Base-by-base conservation (phyloP, 1,284 basidiomycete genomes). In the Apiotrichum siamense region DNA sequence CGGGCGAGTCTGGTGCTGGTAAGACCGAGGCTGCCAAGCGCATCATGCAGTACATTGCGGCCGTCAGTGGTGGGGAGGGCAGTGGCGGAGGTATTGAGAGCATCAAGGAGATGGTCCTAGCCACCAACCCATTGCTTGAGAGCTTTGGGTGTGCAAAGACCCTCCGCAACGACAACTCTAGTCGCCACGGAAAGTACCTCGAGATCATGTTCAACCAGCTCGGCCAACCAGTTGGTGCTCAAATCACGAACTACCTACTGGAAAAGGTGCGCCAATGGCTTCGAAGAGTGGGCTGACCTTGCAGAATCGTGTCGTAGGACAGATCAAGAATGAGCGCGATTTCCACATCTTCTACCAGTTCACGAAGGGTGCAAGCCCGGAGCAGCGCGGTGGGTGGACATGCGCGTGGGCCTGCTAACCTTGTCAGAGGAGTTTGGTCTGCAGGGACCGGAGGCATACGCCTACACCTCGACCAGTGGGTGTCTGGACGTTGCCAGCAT, bases 331-430 rank as follows among this genome's bases (percentile, higher is more conserved):
- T 63, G 96, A 99, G 75, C 83, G 96, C 56, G 90, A 96, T 73
- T 99, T 99, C 74, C 96, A 99, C 72, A 96, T 99, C 59, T 98
- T 99, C 78, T 99, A 98, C 75, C 96, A 99, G 72, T 94, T 98
- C 73, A 97, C 96, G 37, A 98, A 97, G 73, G 92, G 86, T 7
- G 96, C 96, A 5, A 84, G 86, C 6, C 79, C 85, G 40, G 86
- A 85, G 48, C 90, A 97, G 74, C 82, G 91, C 73, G 88, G 89
- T 88, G 47, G 24, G 77, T 63, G 63, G 9, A 10, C 15, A 20
- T 12, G 27, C 12, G 26, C 27, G 33, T 24, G 10, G 21, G 1
- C 6, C 10, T 15, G 20, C 40, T 44, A n/a, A 53, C 44, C 18
- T 21, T 29, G 6, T n/a, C 71, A 92, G 94, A 98, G 76, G 81